A percentile compares a stretch with the other conserved stretches of the same genome.
These are phyloP conservation scores for Calonectria ilicicola DNA, from an alignment of 2,329 filamentous ascomycete genomes.

Conservation along the genomic window DNA sequence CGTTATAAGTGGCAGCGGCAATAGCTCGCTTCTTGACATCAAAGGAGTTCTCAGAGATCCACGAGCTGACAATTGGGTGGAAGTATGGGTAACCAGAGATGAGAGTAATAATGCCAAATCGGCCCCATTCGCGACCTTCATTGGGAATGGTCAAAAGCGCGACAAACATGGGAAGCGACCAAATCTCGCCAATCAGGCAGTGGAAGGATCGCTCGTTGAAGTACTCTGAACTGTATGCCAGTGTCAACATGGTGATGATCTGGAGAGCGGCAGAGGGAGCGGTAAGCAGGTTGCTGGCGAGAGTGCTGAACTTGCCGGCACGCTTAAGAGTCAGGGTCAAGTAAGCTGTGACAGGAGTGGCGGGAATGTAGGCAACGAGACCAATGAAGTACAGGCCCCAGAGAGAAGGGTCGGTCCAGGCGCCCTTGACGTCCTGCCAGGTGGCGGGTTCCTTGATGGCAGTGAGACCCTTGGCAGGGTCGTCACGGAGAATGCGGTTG, in stretches of 20 bases:
- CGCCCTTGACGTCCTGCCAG: conserved; percentile 55
- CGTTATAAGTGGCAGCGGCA: conserved; percentile 61
- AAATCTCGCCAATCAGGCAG: conserved; percentile 64
- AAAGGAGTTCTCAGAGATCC: conserved; percentile 63
- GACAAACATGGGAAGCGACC: conserved; percentile 64
- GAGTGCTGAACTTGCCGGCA: conserved; percentile 65
- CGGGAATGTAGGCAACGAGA: conserved; percentile 62
- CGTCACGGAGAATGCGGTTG: conserved; percentile 67
- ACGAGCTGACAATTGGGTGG: conserved; percentile 65
- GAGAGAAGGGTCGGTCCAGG: conserved; percentile 59
- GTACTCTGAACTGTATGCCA: conserved; percentile 66
- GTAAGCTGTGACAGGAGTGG: conserved; percentile 60
- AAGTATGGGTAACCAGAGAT: conserved; percentile 69
- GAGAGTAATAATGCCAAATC: conserved; percentile 64
- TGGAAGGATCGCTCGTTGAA: conserved; percentile 67
- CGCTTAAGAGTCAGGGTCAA: conserved; percentile 68
- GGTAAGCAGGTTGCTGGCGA: conserved; percentile 72
- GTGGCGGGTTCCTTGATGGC: conserved; percentile 57
- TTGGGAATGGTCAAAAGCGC: conserved; percentile 62
- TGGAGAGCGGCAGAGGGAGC: conserved; percentile 69
- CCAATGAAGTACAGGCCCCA: conserved; percentile 65
- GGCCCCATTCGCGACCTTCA: conserved; percentile 61
- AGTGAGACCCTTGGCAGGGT: conserved; percentile 65
- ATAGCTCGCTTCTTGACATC: conserved; percentile 63
- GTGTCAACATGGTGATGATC: conserved; percentile 66